Evolutionary conservation across 345 rosid genomes (phyloP), one percentile per base, ranked within the genome.

Genomic region (Pseudoturritis turrita): DNA sequence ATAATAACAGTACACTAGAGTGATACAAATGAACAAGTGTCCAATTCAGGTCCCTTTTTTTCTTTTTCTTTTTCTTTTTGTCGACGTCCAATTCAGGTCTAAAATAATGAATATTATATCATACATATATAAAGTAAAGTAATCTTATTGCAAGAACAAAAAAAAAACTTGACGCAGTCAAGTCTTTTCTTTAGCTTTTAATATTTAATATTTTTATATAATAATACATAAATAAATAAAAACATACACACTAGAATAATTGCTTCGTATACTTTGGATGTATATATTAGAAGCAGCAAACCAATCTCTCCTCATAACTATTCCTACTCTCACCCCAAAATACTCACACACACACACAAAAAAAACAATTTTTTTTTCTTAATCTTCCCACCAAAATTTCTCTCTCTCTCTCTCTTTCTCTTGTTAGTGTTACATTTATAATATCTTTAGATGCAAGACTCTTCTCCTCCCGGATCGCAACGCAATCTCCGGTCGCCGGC

Each of bases 241-340:
- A 52, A 71, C 53, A 71, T 29, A 61, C 10, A 40, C 12, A 51
- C 2, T 62, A 53, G 56, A 62, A 62, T 62, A 62, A 62, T 72
- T 72, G 62, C 37, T 31, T 49, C 17, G 70, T 52, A 41, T n/a
- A n/a, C n/a, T 62, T 73, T 64, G 71, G 71, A 64, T 73, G 65
- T 55, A 73, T 73, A 73, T 55, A 73, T 40, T 64, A 63, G 65
- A 54, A 22, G 70, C 55, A 46, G 64, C 77, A 63, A 63, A 54
- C 71, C 49, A 63, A 13, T 58, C 58, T 58, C 56, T 58, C 69
- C 17, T 65, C 58, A 37, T 45, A 36, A 70, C 66, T 36, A 58
- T 70, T 57, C 47, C 56, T 33, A 69, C 63, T 52, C 63, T 52
- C 40, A 51, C 53, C 50, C 45, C 26, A 53, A 72, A 72, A 64